phyloP scores from a whole-genome alignment of 257 asterid genomes.

The Knoxia roxburghii region DNA sequence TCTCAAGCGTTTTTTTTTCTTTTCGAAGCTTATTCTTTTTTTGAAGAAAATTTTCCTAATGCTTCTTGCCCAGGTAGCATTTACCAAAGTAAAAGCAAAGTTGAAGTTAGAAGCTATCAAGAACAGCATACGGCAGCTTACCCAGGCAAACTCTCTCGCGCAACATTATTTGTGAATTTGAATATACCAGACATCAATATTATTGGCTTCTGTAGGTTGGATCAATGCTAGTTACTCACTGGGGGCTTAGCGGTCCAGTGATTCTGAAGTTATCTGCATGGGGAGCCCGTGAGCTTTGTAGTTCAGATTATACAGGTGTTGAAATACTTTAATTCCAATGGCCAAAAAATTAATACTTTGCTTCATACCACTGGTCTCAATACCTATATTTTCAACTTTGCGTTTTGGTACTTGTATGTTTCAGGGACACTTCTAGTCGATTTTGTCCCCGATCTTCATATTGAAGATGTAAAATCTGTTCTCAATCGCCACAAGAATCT shows the following conservation, averaged over 20 bases:
- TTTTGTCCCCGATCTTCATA: conserved; percentile 65
- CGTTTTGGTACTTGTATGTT: conserved; percentile 19
- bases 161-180: conserved; percentile 16
- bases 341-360: conserved; percentile 9
- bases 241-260: conserved; percentile 99
- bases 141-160: conserved; percentile 59
- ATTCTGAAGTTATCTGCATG: conserved; percentile 93
- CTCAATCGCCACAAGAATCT: conserved; percentile 60
- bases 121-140: conserved; percentile 66
- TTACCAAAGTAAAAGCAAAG: conserved; percentile 74
- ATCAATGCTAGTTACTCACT: conserved; percentile 87
- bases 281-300: conserved; percentile 89
- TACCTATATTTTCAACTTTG: conserved; percentile 17
- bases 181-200: conserved; percentile 18
- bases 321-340: too few relatives aligned
- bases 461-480: conserved; percentile 61
- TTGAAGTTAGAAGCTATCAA: conserved; percentile 49
- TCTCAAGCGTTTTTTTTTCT: background rate
- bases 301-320: conserved; percentile 71
- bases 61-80: conserved; percentile 44
- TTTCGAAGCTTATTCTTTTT: background rate
- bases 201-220: conserved; percentile 56
- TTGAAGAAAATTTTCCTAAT: background rate
- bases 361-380: background rate
- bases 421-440: conserved; percentile 76